phyloP scores from a whole-genome alignment of 345 rosid species.

The Mallotus nudiflorus region DNA sequence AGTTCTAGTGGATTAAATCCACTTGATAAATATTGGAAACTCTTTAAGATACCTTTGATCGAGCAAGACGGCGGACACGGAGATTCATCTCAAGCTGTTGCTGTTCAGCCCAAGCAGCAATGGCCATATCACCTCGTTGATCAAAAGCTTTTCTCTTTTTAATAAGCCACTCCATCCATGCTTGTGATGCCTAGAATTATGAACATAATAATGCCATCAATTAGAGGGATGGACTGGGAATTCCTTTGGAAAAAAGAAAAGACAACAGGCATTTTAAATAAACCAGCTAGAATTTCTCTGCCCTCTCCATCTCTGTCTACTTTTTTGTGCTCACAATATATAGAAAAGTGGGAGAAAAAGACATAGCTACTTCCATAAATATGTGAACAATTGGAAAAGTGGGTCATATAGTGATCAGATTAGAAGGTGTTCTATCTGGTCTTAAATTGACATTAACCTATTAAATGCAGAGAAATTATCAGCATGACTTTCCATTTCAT shows the following conservation, averaged over 20 bases:
- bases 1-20: conserved; percentile 1
- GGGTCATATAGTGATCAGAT: no score
- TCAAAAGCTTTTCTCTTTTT: conserved; percentile 92
- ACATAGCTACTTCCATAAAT: no score
- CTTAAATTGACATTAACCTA: background rate
- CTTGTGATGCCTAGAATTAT: conserved; percentile 79
- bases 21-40: conserved; percentile 8
- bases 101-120: conserved; percentile 97
- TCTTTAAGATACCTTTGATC: conserved; percentile 61
- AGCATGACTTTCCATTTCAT: background rate
- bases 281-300: background rate
- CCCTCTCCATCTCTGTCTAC: background rate
- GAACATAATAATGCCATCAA: conserved; percentile 10
- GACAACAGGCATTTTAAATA: background rate
- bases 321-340: background rate
- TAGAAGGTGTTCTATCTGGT: no score
- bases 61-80: conserved; percentile 88
- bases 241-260: background rate
- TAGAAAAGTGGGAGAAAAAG: background rate
- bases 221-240: background rate
- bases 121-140: conserved; percentile 91
- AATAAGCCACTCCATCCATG: conserved; percentile 97
- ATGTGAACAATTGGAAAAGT: no score
- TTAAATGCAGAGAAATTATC: background rate
- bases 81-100: conserved; percentile 84